These are phyloP conservation scores for Populus tomentosa DNA, from an alignment of 441 rosid genomes.

Conservation along the genomic window DNA sequence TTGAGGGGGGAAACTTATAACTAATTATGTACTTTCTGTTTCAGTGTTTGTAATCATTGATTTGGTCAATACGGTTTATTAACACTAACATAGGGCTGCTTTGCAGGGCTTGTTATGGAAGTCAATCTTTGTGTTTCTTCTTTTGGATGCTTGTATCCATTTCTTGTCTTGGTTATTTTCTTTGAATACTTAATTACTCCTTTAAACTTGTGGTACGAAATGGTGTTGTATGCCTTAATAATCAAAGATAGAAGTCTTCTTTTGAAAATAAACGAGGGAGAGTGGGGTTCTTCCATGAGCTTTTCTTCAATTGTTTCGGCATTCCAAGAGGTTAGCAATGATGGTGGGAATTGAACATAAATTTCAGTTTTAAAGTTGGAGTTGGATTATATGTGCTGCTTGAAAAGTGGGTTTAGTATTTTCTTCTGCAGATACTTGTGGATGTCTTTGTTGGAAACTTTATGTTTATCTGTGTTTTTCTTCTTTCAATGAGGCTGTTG, in stretches of 20 bases:
- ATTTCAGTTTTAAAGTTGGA: neutral
- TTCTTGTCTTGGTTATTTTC: constrained; percentile 5
- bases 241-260: constrained; percentile 55
- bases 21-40: neutral
- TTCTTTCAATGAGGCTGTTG: constrained; percentile 37
- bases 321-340: constrained; percentile 34
- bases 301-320: constrained; percentile 31
- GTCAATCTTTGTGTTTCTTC: constrained; percentile 44
- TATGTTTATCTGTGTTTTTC: constrained; percentile 46
- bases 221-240: constrained; percentile 33
- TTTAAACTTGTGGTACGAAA: neutral
- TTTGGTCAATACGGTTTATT: neutral
- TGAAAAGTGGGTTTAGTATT: constrained; percentile 6
- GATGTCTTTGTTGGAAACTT: constrained; percentile 51
- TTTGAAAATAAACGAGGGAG: constrained; percentile 37
- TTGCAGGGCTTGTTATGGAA: constrained; percentile 75
- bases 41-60: neutral
- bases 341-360: neutral
- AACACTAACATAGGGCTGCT: constrained; percentile 9
- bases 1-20: neutral
- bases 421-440: constrained; percentile 39
- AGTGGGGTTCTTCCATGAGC: constrained; percentile 32
- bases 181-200: constrained; percentile 8
- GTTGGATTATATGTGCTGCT: neutral
- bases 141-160: constrained; percentile 83